These are phyloP conservation scores for Pichia cabralensis DNA, from an alignment of 805 yeast genomes.

Conservation along the genomic window DNA sequence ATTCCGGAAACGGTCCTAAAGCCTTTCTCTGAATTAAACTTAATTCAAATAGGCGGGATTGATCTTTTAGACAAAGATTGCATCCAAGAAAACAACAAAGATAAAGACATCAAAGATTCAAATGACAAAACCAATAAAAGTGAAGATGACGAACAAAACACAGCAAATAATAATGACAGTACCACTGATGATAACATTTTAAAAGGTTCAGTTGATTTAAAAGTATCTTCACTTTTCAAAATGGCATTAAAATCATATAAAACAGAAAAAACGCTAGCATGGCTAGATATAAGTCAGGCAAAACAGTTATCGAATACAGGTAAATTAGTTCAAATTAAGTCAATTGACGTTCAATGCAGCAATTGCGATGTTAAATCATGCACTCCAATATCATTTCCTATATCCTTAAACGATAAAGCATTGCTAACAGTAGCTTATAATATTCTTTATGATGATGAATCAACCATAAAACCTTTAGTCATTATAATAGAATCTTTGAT, in stretches of 20 bases:
- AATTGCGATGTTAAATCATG: slow-evolving; percentile 19
- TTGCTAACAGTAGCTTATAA: slow-evolving; percentile 19
- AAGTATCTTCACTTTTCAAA: slow-evolving; percentile 19
- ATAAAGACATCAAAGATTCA: neutral
- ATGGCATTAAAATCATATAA: slow-evolving; percentile 20
- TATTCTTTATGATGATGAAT: slow-evolving; percentile 19
- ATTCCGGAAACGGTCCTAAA: slow-evolving; percentile 5
- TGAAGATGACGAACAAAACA: too few relatives aligned
- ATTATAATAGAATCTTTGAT: slow-evolving; percentile 17
- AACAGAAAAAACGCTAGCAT: slow-evolving; percentile 19
- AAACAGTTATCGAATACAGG: slow-evolving; percentile 10
- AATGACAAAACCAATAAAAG: too few relatives aligned
- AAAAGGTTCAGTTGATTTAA: neutral
- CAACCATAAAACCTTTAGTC: slow-evolving; percentile 19
- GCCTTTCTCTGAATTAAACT: slow-evolving; percentile 7
- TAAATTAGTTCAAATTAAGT: slow-evolving; percentile 9
- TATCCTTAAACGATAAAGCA: slow-evolving; percentile 16
- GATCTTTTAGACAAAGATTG: too few relatives aligned
- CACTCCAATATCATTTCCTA: slow-evolving; percentile 21
- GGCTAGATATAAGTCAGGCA: slow-evolving; percentile 18
- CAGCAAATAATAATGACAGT: too few relatives aligned
- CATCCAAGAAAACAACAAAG: too few relatives aligned
- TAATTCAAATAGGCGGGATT: slow-evolving; percentile 11
- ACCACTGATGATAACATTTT: too few relatives aligned
- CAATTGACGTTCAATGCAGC: slow-evolving; percentile 13